Percentiles rank a stretch among this genome's conserved stretches.
These are phyloP conservation scores for Apiospora koreana DNA, from an alignment of 2,329 filamentous ascomycete species.

Conservation along the genomic window DNA sequence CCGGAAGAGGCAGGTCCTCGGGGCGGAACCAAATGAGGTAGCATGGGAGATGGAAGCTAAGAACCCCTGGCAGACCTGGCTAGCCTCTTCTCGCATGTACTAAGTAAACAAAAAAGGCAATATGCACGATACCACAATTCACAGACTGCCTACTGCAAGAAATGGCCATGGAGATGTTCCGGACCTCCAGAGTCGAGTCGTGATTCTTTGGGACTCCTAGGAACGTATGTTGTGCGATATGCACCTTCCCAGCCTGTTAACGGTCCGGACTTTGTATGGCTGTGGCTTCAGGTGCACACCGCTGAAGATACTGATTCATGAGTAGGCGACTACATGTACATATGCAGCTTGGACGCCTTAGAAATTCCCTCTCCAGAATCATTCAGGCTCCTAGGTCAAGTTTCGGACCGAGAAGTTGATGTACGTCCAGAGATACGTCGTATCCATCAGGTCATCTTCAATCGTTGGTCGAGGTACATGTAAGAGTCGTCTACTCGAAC, in stretches of 20 bases:
- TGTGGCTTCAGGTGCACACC: neutral
- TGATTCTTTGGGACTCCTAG: neutral
- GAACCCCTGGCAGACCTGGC: neutral
- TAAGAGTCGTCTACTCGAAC: neutral
- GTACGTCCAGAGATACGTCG: neutral
- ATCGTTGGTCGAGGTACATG: neutral
- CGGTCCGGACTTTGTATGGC: too few relatives aligned
- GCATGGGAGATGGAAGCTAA: neutral
- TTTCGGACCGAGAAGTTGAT: neutral
- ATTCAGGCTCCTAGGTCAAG: neutral
- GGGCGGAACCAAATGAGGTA: neutral
- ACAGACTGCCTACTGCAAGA: neutral
- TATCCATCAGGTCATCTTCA: neutral
- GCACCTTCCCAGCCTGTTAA: neutral
- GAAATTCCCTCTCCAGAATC: neutral
- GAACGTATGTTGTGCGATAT: neutral
- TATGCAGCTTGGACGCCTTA: neutral
- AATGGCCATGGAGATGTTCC: neutral
- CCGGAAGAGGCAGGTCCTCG: constrained; percentile 5
- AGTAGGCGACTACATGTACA: neutral
- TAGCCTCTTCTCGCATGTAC: neutral
- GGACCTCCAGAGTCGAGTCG: neutral
- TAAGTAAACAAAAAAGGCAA: neutral
- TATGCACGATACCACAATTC: neutral
- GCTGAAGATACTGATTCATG: neutral